Percentiles rank a stretch among this genome's conserved stretches.
These are phyloP conservation scores for Euphorbia peplus DNA, from an alignment of 345 rosid species.

Conservation along the genomic window DNA sequence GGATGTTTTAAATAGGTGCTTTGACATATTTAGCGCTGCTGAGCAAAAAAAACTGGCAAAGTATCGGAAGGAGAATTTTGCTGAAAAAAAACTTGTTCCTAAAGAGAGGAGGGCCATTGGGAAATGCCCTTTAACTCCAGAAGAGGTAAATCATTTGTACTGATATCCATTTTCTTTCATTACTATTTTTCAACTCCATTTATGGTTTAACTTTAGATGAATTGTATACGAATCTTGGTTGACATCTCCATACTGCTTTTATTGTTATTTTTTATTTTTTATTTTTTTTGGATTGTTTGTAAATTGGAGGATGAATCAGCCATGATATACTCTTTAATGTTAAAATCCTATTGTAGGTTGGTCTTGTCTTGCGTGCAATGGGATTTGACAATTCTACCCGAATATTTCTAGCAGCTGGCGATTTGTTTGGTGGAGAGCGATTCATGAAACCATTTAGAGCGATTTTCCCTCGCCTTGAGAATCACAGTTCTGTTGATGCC, in stretches of 20 bases:
- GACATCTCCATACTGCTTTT: not conserved
- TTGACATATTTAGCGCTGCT: constrained; percentile 72
- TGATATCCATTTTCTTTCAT: not conserved
- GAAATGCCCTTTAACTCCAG: constrained; percentile 88
- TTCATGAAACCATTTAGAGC: constrained; percentile 82
- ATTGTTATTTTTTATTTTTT: not conserved
- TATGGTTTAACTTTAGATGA: not conserved
- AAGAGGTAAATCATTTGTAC: constrained; percentile 53
- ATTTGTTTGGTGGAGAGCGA: constrained; percentile 86
- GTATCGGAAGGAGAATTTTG: constrained; percentile 85
- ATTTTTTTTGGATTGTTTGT: not conserved
- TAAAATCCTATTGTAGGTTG: constrained; percentile 58
- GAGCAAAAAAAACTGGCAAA: constrained; percentile 74
- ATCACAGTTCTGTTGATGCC: constrained; percentile 83
- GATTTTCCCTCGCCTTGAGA: constrained; percentile 82
- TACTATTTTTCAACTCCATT: not conserved
- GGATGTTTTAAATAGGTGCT: constrained; percentile 56
- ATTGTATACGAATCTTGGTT: not conserved
- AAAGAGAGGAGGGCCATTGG: constrained; percentile 84
- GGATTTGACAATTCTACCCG: constrained; percentile 86
- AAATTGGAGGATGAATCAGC: not conserved
- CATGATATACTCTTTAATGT: not conserved
- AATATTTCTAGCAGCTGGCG: constrained; percentile 95
- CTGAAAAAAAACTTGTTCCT: constrained; percentile 59
- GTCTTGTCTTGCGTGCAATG: constrained; percentile 82